A percentile compares a stretch with the other conserved stretches of the same genome.
Conservation (phyloP, 805 yeast species). For the Yamadazyma philogaea region DNA sequence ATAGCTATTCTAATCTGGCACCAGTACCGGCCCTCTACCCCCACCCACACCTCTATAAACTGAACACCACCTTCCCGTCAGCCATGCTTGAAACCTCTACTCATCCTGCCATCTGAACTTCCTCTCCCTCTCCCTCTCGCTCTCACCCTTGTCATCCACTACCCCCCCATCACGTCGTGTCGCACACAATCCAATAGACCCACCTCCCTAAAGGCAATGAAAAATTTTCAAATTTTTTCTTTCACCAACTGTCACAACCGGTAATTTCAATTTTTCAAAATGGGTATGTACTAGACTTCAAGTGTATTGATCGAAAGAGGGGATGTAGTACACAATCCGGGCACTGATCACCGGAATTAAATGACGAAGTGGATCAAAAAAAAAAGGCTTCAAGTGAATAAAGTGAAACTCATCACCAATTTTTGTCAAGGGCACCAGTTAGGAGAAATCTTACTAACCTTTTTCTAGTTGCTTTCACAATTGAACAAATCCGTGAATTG, state of each 20-base stretch:
- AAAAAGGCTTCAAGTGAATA: no score
- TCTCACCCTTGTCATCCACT: background rate
- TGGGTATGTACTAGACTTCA: slow-evolving; percentile 29
- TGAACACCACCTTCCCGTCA: no score
- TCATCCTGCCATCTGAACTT: background rate
- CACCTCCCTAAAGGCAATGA: slow-evolving; percentile 6
- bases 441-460: slow-evolving; percentile 24
- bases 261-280: slow-evolving; percentile 19
- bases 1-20: no score
- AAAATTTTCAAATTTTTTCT: slow-evolving; percentile 7
- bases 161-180: background rate
- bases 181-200: background rate
- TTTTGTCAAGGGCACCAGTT: no score
- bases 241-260: slow-evolving; percentile 8
- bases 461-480: slow-evolving; percentile 46
- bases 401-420: no score
- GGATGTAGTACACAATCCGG: no score
- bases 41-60: no score
- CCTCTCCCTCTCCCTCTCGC: background rate
- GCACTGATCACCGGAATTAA: no score
- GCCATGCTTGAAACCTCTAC: no score
- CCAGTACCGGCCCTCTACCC: no score
- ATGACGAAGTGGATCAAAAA: no score
- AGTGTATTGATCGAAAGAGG: background rate
- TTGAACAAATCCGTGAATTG: slow-evolving; percentile 91